Base-by-base conservation (phyloP, 495 filamentous ascomycete species). In the Penicillium lividum region DNA sequence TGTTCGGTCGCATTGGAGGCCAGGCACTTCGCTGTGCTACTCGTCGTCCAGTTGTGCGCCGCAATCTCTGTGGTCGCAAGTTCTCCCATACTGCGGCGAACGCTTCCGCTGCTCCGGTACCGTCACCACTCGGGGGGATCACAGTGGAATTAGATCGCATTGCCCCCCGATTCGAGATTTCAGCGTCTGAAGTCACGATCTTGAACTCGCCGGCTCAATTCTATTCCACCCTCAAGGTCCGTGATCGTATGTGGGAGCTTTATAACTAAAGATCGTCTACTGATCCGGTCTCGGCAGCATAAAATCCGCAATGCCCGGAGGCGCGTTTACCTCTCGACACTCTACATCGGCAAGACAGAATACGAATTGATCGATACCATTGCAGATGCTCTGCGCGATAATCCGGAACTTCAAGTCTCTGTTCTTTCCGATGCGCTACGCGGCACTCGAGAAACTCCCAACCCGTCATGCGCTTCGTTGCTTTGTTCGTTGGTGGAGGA, bases 331-430 rank as follows among this genome's bases (percentile, higher is more conserved):
- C 77, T 99, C 51, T 95, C 91, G 18, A 98, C 94, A 0, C 78
- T 99, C 31, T 99, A 99, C 67, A 92, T 99, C 65, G 94, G 94
- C 60, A 95, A 93, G 74, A 87, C 89, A 2, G 94, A 99, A 74
- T 80, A 91, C 75, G 95, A 97, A 57, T 76, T 99, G 67, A 88
- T 99, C 56, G 76, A 84, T 15, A 91, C 88, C 0, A 76, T 99
- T 28, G 86, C 87, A 63, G 75, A 89, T 53, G 86, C 94, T 33
- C 84, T 99, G 11, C 77, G 75, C 25, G 90, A 90, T 50, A 93
- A 93, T 50, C 86, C 90, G 4, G 73, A 89, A 8, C 82, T 99
- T 31, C 87, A 84, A 66, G 83, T 99, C 62, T 96, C 91, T 55
- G 89, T 99, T 48, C 81, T 99, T n/a, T 95, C 92, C 16, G 94